A percentile compares a stretch with the other conserved stretches of the same genome.
Evolutionary conservation across 164 flowering plant genomes (phyloP).

Genomic region (Nymphaea thermarum): DNA sequence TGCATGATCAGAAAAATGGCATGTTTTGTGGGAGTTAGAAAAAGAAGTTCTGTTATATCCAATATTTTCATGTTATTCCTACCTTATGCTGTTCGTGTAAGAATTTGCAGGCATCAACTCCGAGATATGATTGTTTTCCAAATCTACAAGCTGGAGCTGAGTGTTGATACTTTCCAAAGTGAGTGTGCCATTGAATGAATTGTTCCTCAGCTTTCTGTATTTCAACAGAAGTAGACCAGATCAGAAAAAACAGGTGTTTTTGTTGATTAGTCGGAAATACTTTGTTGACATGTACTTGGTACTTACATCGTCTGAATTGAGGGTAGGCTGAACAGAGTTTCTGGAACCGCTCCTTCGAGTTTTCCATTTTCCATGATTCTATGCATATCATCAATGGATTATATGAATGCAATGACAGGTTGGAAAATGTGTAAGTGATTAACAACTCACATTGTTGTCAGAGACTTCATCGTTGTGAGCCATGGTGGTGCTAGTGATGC

Average conservation of each 20-base stretch:
- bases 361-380: constrained; percentile 60
- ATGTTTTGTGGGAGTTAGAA: neutral
- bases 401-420: neutral
- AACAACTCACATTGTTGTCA: constrained; percentile 71
- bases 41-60: neutral
- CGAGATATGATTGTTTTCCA: constrained; percentile 52
- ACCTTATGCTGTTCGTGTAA: constrained; percentile 50
- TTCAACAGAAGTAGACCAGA: neutral
- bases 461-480: constrained; percentile 65
- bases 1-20: neutral
- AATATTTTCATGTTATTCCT: constrained; percentile 11
- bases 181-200: constrained; percentile 47
- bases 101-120: constrained; percentile 22
- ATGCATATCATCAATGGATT: constrained; percentile 1
- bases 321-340: neutral
- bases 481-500: constrained; percentile 63
- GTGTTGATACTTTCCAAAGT: constrained; percentile 40
- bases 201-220: constrained; percentile 64
- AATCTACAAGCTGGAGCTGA: constrained; percentile 61
- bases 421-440: neutral
- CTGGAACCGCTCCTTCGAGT: constrained; percentile 51
- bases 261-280: neutral
- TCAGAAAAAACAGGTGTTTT: neutral
- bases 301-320: neutral
- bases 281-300: neutral